Evolutionary conservation across 164 flowering plant genomes (phyloP), one percentile per base, ranked within the genome.

Genomic region (Berberis vulgaris): DNA sequence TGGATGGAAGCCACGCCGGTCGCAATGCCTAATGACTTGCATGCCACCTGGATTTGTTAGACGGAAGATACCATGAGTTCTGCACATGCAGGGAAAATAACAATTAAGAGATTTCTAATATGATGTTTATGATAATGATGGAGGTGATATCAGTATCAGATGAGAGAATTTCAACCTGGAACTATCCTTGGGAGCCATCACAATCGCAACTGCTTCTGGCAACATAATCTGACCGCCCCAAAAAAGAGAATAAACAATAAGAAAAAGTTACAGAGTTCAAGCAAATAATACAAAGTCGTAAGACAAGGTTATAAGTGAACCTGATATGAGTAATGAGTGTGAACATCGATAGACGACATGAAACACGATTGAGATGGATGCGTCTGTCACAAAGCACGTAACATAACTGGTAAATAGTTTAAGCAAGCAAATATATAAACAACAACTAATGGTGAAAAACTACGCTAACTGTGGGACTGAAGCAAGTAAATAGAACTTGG

Each of bases 301-400:
- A 58, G 1, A 54, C 7, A 46, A 13, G 13, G 2, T 38, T 46
- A n/a, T 47, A 10, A 26, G 39, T 13, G 40, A 10, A 72, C 97
- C 96, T 94, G 99, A 76, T 94, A 94, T 57, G 96, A 86, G 69
- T 94, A 94, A 65, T 94, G 99, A 12, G 97, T 94, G 73, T 94
- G 99, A 60, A 94, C 69, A 80, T 94, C 99, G 59, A 94, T 72
- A 6, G 97, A 94, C 41, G 99, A 91, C 97, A 91, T 94, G 78
- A 94, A 94, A 78, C 99, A 94, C 60, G 97, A 88, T 70, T 94
- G 98, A 2, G 98, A 70, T 62, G 98, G 97, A 84, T 94, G 99
- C 7, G 99, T 91, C 97, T 94, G 93, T 63, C 44, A 41, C 26
- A 69, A 26, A 41, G 3, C 41, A 60, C 45, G 43, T 38, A 67